Conservation (phyloP, 2,329 filamentous ascomycete genomes). For the Arthrocladium fulminans region DNA sequence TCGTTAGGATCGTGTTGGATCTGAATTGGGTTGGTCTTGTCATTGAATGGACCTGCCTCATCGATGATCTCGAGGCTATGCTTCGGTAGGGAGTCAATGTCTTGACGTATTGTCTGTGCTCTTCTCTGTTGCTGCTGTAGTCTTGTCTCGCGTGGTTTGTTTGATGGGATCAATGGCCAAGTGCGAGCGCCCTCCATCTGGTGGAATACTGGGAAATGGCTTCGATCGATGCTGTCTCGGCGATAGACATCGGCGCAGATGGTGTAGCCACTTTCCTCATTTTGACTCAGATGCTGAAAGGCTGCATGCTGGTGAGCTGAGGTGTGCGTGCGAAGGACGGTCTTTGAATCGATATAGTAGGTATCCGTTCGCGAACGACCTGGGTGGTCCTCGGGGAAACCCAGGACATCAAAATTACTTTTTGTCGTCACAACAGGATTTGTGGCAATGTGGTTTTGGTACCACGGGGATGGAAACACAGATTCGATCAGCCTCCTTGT, state of each 20-base stretch:
- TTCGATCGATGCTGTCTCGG: slow-evolving; percentile 86
- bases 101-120: slow-evolving; percentile 55
- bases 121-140: slow-evolving; percentile 25
- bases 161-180: slow-evolving; percentile 56
- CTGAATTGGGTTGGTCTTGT: slow-evolving; percentile 77
- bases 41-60: slow-evolving; percentile 55
- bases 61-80: slow-evolving; percentile 13
- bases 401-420: slow-evolving; percentile 95
- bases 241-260: slow-evolving; percentile 93
- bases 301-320: slow-evolving; percentile 83
- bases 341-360: slow-evolving; percentile 83
- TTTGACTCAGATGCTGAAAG: slow-evolving; percentile 48
- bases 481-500: slow-evolving; percentile 89
- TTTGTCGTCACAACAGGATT: slow-evolving; percentile 73
- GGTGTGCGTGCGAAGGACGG: slow-evolving; percentile 84
- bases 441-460: slow-evolving; percentile 61
- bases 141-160: neutral
- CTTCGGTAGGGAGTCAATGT: slow-evolving; percentile 59
- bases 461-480: slow-evolving; percentile 61
- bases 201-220: slow-evolving; percentile 94
- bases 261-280: slow-evolving; percentile 63
- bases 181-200: slow-evolving; percentile 94
- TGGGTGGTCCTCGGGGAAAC: slow-evolving; percentile 79
- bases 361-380: slow-evolving; percentile 83
- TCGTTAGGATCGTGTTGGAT: slow-evolving; percentile 62